Evolutionary conservation across 1,284 basidiomycete species (phyloP), one percentile per base, ranked within the genome.

Genomic region (Caloboletus inedulis): DNA sequence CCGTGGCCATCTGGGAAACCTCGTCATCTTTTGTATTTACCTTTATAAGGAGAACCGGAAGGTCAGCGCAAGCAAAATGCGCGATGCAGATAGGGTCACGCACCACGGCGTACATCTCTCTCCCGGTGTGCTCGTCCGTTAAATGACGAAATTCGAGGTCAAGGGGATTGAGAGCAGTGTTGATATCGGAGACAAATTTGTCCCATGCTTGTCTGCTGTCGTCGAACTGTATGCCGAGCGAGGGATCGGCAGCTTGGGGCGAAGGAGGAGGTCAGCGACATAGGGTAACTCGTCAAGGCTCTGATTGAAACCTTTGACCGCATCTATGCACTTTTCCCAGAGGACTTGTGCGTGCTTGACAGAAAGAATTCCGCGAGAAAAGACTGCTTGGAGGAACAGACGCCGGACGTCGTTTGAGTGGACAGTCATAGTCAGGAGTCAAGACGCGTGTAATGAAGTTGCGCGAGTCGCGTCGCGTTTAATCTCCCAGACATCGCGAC

Each of bases 1-100:
- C 88, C 0, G 90, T 91, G 9, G 90, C 91, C 62, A 91, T 72
- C 65, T 91, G 90, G 0, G 91, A 85, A 25, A 91, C 74, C 53
- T 85, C 84, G 59, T 93, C 90, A 21, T 81, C 84, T 58, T 84
- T 87, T 12, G 78, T 73, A 64, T 93, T 93, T 29, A 89, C 81
- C 90, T 93, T 51, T 19, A 47, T 23, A 16, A 19, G 19, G 35
- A 27, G 39, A 21, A 19, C 33, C 2, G n/a, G 30, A 14, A 49
- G 37, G 41, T 43, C 7, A 49, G 56, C 34, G 30, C 29, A 19
- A 27, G 36, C 47, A 47, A 42, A 23, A 25, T 12, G 45, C 13
- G 19, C 7, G 35, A 25, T 21, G 30, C 29, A 31, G 3, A 10
- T 2, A 23, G 34, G 31, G 5, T 9, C n/a, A 64, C 80, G 56